Evolutionary conservation across 2,329 filamentous ascomycete genomes (phyloP).

Genomic region (Aspergillus costaricaensis): DNA sequence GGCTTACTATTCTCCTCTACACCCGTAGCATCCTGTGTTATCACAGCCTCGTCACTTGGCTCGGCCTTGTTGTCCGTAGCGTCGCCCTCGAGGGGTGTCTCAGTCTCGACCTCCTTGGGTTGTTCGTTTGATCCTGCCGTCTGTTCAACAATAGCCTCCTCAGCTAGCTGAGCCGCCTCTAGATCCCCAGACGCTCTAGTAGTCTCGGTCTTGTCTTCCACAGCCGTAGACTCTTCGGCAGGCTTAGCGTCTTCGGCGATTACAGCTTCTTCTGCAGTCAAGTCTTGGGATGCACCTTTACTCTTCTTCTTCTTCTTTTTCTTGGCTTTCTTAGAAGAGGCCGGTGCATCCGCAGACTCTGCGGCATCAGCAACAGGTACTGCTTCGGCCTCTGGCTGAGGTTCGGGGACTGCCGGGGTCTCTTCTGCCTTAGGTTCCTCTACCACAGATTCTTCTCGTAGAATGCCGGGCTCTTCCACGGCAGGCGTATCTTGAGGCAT

Average conservation of each 20-base stretch:
- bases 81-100: neutral
- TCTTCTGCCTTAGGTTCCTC: neutral
- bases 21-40: neutral
- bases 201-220: neutral
- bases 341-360: slow-evolving; percentile 13
- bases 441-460: neutral
- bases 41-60: neutral
- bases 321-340: slow-evolving; percentile 28
- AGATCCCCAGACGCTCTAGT: neutral
- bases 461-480: neutral
- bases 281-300: slow-evolving; percentile 11
- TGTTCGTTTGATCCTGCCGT: neutral
- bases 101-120: neutral
- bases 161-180: neutral
- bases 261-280: slow-evolving; percentile 8
- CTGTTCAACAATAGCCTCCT: neutral
- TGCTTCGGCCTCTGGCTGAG: slow-evolving; percentile 6
- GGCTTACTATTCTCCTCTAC: neutral
- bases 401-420: neutral
- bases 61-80: neutral
- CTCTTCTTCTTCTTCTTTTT: slow-evolving; percentile 30
- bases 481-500: neutral
- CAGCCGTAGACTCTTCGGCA: neutral
- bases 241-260: neutral
- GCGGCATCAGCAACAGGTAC: slow-evolving; percentile 5